A percentile compares a stretch with the other conserved stretches of the same genome.
Conservation (phyloP, 73 alveolate genomes). For the Stentor coeruleus region DNA sequence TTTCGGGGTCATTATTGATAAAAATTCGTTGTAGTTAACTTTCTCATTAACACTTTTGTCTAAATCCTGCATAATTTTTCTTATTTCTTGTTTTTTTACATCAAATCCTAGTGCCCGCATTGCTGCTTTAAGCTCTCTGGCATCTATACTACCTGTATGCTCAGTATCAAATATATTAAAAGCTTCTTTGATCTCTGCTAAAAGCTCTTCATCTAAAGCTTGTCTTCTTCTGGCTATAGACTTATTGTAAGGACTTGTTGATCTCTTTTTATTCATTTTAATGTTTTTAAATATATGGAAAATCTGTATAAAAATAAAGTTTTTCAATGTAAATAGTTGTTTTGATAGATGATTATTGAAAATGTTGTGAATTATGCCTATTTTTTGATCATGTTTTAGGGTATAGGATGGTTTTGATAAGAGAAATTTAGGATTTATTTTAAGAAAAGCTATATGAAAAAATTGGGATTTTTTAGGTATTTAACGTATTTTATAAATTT, state of each 20-base stretch:
- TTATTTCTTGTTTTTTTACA: conserved; percentile 67
- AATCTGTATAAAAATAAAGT: too few relatives aligned
- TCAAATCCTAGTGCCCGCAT: conserved; percentile 82
- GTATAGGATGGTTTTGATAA: too few relatives aligned
- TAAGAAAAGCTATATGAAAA: too few relatives aligned
- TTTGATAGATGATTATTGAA: too few relatives aligned
- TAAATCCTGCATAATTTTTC: conserved; percentile 52
- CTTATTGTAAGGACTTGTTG: conserved; percentile 28
- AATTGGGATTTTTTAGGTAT: too few relatives aligned
- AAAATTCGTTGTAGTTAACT: conserved; percentile 75
- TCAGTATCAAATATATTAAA: conserved; percentile 76
- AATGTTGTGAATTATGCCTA: too few relatives aligned
- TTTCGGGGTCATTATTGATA: conserved; percentile 74
- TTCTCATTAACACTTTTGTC: conserved; percentile 65
- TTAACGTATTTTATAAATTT: too few relatives aligned
- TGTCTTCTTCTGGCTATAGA: conserved; percentile 30
- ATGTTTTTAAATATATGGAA: conserved; percentile 9
- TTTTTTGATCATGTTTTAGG: too few relatives aligned
- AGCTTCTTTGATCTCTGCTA: conserved; percentile 77
- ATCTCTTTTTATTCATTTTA: conserved; percentile 10
- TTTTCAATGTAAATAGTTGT: too few relatives aligned
- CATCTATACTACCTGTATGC: conserved; percentile 75
- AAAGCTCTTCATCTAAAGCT: conserved; percentile 57
- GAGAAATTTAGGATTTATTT: too few relatives aligned
- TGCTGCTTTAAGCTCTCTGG: conserved; percentile 82